Percentiles rank a stretch among this genome's conserved stretches.
phyloP scores from a whole-genome alignment of 2,329 filamentous ascomycete genomes.

The Phaeosphaeriaceae sp. region DNA sequence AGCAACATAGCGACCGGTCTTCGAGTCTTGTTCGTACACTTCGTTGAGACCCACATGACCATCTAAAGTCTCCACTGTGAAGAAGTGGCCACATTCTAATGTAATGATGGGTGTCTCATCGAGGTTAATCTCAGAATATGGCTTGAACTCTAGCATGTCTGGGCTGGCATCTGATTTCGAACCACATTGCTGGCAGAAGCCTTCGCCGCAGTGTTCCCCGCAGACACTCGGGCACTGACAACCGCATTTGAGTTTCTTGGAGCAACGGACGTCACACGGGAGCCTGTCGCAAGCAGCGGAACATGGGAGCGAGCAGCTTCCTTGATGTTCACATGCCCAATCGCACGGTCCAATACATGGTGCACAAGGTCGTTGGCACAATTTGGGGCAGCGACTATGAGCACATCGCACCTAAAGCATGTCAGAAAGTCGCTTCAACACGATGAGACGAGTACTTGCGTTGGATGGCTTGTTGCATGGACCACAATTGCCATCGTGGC shows the following conservation, averaged over 20 bases:
- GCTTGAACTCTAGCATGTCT: conserved; percentile 33
- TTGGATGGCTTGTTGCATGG: conserved; percentile 31
- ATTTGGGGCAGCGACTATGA: conserved; percentile 31
- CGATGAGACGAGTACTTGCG: conserved; percentile 12
- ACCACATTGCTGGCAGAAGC: conserved; percentile 33
- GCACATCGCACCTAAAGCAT: conserved; percentile 32
- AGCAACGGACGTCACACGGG: conserved; percentile 40
- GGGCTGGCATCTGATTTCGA: conserved; percentile 25
- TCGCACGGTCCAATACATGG: conserved; percentile 45
- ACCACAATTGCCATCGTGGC: conserved; percentile 39
- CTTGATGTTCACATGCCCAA: conserved; percentile 45
- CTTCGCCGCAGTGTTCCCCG: conserved; percentile 34
- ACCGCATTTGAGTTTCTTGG: conserved; percentile 32
- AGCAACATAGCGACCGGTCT: conserved; percentile 25
- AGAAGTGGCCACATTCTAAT: conserved; percentile 40
- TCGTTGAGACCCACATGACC: conserved; percentile 36
- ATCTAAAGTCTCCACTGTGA: conserved; percentile 40
- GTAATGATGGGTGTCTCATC: conserved; percentile 37
- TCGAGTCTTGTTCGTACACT: conserved; percentile 23
- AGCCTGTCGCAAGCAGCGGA: conserved; percentile 40
- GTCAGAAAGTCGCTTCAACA: neutral
- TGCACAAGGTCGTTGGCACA: conserved; percentile 43
- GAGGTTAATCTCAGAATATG: conserved; percentile 37
- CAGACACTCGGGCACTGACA: conserved; percentile 45
- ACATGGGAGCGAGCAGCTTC: conserved; percentile 46